These are phyloP conservation scores for Candida gigantensis DNA, from an alignment of 1,139 yeast genomes.

Conservation along the genomic window DNA sequence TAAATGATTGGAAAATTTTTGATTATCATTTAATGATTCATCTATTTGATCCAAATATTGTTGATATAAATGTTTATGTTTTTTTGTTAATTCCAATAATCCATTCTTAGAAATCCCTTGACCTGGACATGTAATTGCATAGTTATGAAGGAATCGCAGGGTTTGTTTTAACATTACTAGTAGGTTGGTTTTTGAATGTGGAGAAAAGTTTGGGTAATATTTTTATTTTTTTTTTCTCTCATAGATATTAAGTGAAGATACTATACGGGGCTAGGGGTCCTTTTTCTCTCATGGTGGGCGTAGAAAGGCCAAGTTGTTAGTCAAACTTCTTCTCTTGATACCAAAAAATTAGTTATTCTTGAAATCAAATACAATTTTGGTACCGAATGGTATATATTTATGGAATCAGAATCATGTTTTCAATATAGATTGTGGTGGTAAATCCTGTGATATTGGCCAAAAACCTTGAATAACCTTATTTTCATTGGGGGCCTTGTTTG, in stretches of 20 bases:
- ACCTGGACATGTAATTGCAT: constrained; percentile 45
- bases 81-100: constrained; percentile 26
- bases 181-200: too few species aligned
- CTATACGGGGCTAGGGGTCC: too few species aligned
- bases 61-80: constrained; percentile 17
- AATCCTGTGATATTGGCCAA: not conserved
- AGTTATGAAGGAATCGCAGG: constrained; percentile 6
- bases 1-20: constrained; percentile 37
- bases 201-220: too few species aligned
- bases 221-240: too few species aligned
- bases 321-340: too few species aligned
- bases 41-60: constrained; percentile 48
- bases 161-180: too few species aligned
- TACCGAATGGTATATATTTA: constrained; percentile 6
- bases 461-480: too few species aligned
- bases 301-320: too few species aligned
- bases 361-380: not conserved
- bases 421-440: constrained; percentile 5
- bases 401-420: constrained; percentile 1
- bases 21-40: constrained; percentile 63
- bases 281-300: too few species aligned
- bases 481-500: too few species aligned
- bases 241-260: too few species aligned
- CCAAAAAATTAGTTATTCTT: not conserved
- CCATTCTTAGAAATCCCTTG: constrained; percentile 38